Conservation (phyloP, 768 basidiomycete species). For the Cystobasidium ongulense region DNA sequence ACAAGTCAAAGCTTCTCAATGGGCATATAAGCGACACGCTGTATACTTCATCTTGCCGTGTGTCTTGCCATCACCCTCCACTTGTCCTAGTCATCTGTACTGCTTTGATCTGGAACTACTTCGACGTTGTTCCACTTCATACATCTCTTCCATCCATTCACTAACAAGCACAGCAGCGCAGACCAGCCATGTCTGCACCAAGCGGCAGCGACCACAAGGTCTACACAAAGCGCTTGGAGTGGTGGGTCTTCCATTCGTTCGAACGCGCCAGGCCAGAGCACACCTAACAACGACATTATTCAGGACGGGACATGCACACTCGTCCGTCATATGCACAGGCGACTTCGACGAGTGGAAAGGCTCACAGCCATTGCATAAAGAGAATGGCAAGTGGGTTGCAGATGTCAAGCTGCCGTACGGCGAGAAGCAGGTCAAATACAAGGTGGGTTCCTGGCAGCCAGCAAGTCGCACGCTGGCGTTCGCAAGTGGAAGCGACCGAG, state of each 20-base stretch:
- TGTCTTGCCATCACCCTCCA: too few relatives aligned
- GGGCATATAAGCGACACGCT: too few relatives aligned
- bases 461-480: too few relatives aligned
- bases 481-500: too few relatives aligned
- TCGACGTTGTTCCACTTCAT: too few relatives aligned
- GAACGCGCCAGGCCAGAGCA: neutral
- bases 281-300: neutral
- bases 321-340: constrained; percentile 21
- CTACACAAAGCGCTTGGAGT: constrained; percentile 5
- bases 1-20: too few relatives aligned
- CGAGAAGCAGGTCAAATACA: constrained; percentile 16
- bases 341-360: constrained; percentile 30
- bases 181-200: neutral
- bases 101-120: too few relatives aligned
- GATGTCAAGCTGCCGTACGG: constrained; percentile 5
- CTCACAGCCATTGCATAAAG: neutral
- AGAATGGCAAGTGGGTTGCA: constrained; percentile 9
- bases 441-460: constrained; percentile 8
- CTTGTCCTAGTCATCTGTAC: too few relatives aligned
- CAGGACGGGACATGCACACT: constrained; percentile 23
- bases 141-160: neutral
- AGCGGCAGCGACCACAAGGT: neutral
- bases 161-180: too few relatives aligned
- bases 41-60: too few relatives aligned
- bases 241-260: neutral